Conservation (phyloP, 1,284 basidiomycete species). For the Megacollybia platyphylla region DNA sequence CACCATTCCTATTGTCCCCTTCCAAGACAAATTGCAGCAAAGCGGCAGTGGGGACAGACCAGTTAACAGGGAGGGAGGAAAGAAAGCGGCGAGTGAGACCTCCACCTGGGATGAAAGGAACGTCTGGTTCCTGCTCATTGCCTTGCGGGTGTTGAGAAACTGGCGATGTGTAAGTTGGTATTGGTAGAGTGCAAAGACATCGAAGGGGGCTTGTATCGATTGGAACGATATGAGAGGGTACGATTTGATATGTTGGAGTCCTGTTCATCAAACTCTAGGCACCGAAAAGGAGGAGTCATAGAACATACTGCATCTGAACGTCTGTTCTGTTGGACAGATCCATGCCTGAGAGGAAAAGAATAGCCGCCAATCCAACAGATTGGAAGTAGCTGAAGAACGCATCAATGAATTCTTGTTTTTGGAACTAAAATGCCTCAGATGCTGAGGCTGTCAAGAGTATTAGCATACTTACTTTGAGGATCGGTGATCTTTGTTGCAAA, state of each 20-base stretch:
- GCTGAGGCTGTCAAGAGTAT: neutral
- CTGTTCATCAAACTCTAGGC: conserved; percentile 17
- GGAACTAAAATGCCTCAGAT: conserved; percentile 26
- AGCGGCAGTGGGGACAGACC: conserved; percentile 42
- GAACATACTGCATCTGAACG: conserved; percentile 58
- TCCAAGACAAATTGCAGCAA: conserved; percentile 62
- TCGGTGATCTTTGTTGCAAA: conserved; percentile 68
- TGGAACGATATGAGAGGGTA: conserved; percentile 23
- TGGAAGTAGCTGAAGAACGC: conserved; percentile 43
- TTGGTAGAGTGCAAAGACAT: conserved; percentile 25
- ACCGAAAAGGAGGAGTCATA: neutral
- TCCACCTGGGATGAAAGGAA: conserved; percentile 64
- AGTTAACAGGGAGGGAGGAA: conserved; percentile 35
- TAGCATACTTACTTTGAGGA: conserved; percentile 56
- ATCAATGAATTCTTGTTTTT: conserved; percentile 55
- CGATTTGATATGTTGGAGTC: conserved; percentile 46
- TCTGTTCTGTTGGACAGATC: conserved; percentile 64
- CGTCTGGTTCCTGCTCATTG: conserved; percentile 14
- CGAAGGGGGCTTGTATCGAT: conserved; percentile 25
- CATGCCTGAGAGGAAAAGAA: conserved; percentile 61
- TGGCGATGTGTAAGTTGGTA: conserved; percentile 38
- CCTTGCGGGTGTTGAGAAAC: conserved; percentile 19
- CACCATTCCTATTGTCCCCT: conserved; percentile 54
- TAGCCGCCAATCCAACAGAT: conserved; percentile 30
- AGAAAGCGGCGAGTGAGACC: conserved; percentile 61